Evolutionary conservation across 495 filamentous ascomycete genomes (phyloP), one percentile per base, ranked within the genome.

Genomic region (Terfezia boudieri): DNA sequence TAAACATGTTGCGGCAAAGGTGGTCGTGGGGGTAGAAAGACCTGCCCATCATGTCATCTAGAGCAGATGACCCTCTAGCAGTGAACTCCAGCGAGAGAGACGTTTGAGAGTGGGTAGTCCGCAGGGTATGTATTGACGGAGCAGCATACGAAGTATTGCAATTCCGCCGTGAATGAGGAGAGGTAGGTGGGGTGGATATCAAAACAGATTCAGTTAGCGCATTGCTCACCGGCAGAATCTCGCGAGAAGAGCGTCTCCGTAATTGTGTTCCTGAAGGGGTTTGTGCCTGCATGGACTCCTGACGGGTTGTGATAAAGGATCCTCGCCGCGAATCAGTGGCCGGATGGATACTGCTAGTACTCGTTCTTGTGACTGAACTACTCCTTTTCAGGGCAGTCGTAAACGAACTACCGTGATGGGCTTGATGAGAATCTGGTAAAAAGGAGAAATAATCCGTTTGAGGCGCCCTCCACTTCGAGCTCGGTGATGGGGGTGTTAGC

Each of bases 51-150:
- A 51, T 20, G 11, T 70, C 71, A 54, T 79, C 71, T 14, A 74
- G 73, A 53, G 77, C 79, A 1, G 72, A 71, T 55, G 76, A 77
- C 11, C 71, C 68, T 11, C 14, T 20, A 14, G 70, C 67, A 50
- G 71, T 67, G 37, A 73, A 71, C 14, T 78, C 75, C 23, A 84
- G 69, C 2, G 79, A 64, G 11, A 86, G 70, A 0, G 82, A 84
- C 0, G 73, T 74, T 46, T 77, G 73, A 0, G 82, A 84, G 22
- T 78, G 76, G 16, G 74, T 76, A 9, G 78, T 78, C 22, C 73
- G 72, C 0, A 85, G 64, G 0, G 82, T 85, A 60, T 84, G 85
- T 57, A 86, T 76, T 56, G 82, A 85, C 5, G 80, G 75, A 8
- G 68, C 61, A 41, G 70, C 61, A 3, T 9, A 61, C 50, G 36